Evolutionary conservation across 495 filamentous ascomycete species (phyloP).

Genomic region (Hypoxylon crocopeplum): DNA sequence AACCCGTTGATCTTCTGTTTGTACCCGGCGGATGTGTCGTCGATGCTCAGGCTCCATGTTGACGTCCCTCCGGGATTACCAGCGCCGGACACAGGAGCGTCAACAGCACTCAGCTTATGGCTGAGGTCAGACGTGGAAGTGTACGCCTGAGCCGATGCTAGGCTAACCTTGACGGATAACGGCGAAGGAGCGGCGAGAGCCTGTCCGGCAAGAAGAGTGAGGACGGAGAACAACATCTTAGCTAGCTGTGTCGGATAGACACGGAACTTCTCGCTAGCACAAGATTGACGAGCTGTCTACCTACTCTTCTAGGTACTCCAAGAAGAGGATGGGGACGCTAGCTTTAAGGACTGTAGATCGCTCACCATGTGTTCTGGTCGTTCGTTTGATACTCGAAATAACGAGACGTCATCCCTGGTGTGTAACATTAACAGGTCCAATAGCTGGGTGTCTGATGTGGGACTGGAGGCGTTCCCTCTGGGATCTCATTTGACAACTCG

Average conservation of each 20-base stretch:
- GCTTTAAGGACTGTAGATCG: too few relatives aligned
- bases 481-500: conserved; percentile 7
- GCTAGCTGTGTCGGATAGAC: neutral
- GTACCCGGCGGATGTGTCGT: conserved; percentile 55
- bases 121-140: conserved; percentile 54
- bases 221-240: conserved; percentile 26
- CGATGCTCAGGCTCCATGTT: conserved; percentile 57
- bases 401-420: too few relatives aligned
- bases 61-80: conserved; percentile 50
- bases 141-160: conserved; percentile 43
- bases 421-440: too few relatives aligned
- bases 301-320: too few relatives aligned
- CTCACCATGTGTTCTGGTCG: too few relatives aligned
- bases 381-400: too few relatives aligned
- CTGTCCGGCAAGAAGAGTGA: conserved; percentile 30
- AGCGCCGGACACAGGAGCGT: conserved; percentile 51
- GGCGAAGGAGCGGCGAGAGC: conserved; percentile 23
- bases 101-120: conserved; percentile 51
- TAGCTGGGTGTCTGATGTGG: conserved; percentile 6
- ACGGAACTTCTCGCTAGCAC: neutral
- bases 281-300: too few relatives aligned
- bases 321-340: too few relatives aligned
- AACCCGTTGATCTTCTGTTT: conserved; percentile 60
- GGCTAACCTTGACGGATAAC: conserved; percentile 12
- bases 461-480: conserved; percentile 1